Base-by-base conservation (phyloP, 2,329 filamentous ascomycete genomes). In the Zymoseptoria passerinii region DNA sequence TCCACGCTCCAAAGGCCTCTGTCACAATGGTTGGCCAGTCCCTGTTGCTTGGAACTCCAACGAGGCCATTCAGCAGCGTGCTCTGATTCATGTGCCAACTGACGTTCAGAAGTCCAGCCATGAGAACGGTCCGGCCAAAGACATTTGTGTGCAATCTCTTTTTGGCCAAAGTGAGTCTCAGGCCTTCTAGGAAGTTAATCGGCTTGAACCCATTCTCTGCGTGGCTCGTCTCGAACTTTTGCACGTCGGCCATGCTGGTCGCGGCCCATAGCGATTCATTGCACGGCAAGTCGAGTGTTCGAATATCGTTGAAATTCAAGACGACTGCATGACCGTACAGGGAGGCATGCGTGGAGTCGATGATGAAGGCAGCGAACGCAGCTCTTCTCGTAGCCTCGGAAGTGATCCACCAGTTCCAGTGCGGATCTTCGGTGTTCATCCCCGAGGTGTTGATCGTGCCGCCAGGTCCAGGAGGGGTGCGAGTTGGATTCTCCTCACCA, bases 71-170 rank as follows among this genome's bases (percentile, higher is more conserved):
- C 75, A 96, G 92, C 13, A 96, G 81, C 71, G 97, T 94, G 69
- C 92, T 84, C 72, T 97, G 92, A 70, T 95, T 94, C 88, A 97
- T 92, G 72, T 97, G 92, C 90, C 91, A 97, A 69, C 89, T 94
- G 28, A 97, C 90, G 65, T 90, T 96, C 23, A 97, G 78, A 28
- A 99, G 77, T 0, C 94, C 94, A 1, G 92, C 88, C 91, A 97
- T 97, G 54, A 99, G 80, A 50, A 96, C 90, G 2, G 89, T 94
- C 48, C 94, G 85, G 1, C 92, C 94, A 70, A 97, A 99, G 0
- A 90, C 87, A 71, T 96, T 96, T 2, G 94, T 97, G 55, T 87
- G 84, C 4, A 97, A 92, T 58, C 84, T 85, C 62, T 92, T 84
- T n/a, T 86, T 86, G 65, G 90, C 92, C 18, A 99, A 78, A 0